A percentile compares a stretch with the other conserved stretches of the same genome.
These are phyloP conservation scores for Eimeria necatrix DNA, from an alignment of 169 alveolate genomes.

Conservation along the genomic window DNA sequence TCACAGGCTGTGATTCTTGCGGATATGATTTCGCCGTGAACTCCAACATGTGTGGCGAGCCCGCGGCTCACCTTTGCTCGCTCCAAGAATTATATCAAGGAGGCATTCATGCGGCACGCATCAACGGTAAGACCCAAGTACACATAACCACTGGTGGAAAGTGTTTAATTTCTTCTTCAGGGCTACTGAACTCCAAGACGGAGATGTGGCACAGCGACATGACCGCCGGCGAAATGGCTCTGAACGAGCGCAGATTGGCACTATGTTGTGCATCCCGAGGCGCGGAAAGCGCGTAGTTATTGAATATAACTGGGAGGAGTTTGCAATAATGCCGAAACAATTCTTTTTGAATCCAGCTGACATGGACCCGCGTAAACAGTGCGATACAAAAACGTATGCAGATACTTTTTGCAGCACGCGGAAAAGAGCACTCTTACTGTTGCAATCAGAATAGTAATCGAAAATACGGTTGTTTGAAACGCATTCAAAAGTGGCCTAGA, in stretches of 20 bases:
- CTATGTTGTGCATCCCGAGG: conserved; percentile 78
- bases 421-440: neutral
- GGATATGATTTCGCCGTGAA: conserved; percentile 61
- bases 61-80: conserved; percentile 81
- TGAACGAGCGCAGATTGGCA: conserved; percentile 71
- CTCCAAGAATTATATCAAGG: conserved; percentile 82
- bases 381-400: neutral
- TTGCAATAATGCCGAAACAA: neutral
- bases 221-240: conserved; percentile 69
- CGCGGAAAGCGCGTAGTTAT: conserved; percentile 48
- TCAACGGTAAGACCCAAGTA: conserved; percentile 62
- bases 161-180: neutral
- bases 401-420: neutral
- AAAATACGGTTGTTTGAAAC: too few species aligned
- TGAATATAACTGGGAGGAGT: neutral
- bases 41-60: conserved; percentile 81
- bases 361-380: neutral
- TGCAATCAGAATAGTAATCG: neutral
- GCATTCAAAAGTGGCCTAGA: neutral
- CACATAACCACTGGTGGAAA: neutral
- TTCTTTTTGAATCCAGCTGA: conserved; percentile 13
- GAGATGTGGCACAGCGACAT: conserved; percentile 81
- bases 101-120: conserved; percentile 78
- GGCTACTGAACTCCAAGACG: conserved; percentile 57
- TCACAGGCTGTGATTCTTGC: conserved; percentile 79